These are phyloP conservation scores for Cadophora sp. DNA, from an alignment of 2,329 filamentous ascomycete species.

Conservation along the genomic window DNA sequence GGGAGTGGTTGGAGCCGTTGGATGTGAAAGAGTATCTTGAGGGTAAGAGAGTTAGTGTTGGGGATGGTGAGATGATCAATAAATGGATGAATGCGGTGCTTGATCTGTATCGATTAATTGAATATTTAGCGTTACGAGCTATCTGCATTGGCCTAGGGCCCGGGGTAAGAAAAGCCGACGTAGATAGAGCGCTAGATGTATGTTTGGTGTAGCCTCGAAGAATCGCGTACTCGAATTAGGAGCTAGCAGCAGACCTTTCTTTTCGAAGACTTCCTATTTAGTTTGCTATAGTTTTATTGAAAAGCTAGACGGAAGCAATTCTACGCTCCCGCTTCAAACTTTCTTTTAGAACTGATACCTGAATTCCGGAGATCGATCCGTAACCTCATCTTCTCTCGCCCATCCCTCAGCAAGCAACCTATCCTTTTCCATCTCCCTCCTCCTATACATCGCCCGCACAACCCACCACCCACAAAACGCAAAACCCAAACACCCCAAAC, in stretches of 20 bases:
- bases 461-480: slow-evolving; percentile 25
- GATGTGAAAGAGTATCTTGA: too few relatives aligned
- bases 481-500: slow-evolving; percentile 17
- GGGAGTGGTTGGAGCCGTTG: too few relatives aligned
- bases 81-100: too few relatives aligned
- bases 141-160: background rate
- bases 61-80: too few relatives aligned
- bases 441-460: slow-evolving; percentile 20
- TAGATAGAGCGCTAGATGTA: background rate
- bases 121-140: background rate
- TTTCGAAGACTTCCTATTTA: too few relatives aligned
- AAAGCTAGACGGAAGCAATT: too few relatives aligned
- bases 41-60: too few relatives aligned
- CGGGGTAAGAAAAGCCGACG: background rate
- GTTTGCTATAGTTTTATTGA: too few relatives aligned
- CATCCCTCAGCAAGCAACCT: slow-evolving; percentile 19
- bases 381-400: slow-evolving; percentile 6
- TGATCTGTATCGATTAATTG: too few relatives aligned
- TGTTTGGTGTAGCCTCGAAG: background rate
- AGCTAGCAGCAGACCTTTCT: too few relatives aligned
- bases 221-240: too few relatives aligned
- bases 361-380: slow-evolving; percentile 20
- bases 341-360: slow-evolving; percentile 5
- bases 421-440: slow-evolving; percentile 21
- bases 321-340: too few relatives aligned